A percentile compares a stretch with the other conserved stretches of the same genome.
Conservation (phyloP, 2,329 filamentous ascomycete species). For the Microdochium paspali region DNA sequence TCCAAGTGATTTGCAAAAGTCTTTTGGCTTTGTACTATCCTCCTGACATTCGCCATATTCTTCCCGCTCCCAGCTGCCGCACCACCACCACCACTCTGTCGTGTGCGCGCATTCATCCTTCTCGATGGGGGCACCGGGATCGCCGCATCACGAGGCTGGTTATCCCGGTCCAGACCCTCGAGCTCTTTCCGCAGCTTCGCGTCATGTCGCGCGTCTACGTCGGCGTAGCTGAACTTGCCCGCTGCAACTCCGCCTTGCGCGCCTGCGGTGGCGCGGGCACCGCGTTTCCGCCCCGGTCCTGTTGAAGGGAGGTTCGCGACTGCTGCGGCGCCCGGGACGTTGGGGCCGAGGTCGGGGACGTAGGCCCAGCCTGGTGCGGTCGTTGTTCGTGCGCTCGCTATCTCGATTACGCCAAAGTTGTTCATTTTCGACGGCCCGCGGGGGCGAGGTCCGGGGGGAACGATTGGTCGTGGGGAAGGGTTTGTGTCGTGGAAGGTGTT, state of each 20-base stretch:
- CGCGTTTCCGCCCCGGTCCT: constrained; percentile 58
- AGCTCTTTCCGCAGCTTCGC: constrained; percentile 74
- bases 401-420: constrained; percentile 72
- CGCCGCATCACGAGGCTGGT: constrained; percentile 54
- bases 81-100: constrained; percentile 13
- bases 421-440: constrained; percentile 37
- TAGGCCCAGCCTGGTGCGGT: constrained; percentile 86
- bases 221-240: constrained; percentile 42
- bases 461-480: too few species aligned
- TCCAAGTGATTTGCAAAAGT: constrained; percentile 77
- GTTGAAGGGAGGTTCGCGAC: not conserved
- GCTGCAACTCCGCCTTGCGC: too few species aligned
- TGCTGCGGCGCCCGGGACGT: constrained; percentile 38
- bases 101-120: constrained; percentile 8
- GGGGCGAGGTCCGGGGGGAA: too few species aligned
- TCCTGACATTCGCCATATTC: constrained; percentile 61
- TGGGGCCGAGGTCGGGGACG: constrained; percentile 63
- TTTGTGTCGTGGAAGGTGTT: not conserved
- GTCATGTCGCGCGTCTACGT: constrained; percentile 73
- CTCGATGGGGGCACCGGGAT: constrained; percentile 53
- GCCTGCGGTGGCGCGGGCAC: constrained; percentile 43
- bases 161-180: constrained; percentile 74
- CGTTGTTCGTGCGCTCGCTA: constrained; percentile 61
- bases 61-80: constrained; percentile 29
- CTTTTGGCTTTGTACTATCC: constrained; percentile 72